These are phyloP conservation scores for Trypanosoma scelopori DNA, from an alignment of 208 protist genomes.

Conservation along the genomic window DNA sequence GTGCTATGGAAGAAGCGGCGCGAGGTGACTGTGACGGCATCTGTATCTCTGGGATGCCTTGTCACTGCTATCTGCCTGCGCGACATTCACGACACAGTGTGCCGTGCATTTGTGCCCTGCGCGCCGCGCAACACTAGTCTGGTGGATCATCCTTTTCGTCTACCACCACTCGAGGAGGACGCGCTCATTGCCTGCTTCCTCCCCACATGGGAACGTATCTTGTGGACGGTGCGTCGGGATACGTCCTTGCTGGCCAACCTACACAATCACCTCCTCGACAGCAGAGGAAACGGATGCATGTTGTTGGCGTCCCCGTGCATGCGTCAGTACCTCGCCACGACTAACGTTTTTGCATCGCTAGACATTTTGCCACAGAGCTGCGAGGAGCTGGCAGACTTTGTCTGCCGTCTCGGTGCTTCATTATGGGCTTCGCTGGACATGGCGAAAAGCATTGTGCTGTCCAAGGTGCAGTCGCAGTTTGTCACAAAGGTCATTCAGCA, in stretches of 20 bases:
- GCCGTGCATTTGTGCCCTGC: conserved; percentile 36
- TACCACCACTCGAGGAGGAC: conserved; percentile 62
- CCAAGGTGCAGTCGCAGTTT: conserved; percentile 21
- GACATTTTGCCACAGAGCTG: background rate
- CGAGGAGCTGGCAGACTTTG: conserved; percentile 63
- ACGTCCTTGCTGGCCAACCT: conserved; percentile 31
- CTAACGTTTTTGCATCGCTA: conserved; percentile 36
- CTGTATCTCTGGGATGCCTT: conserved; percentile 36
- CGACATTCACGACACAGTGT: conserved; percentile 24
- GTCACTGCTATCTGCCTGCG: conserved; percentile 32
- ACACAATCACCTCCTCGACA: conserved; percentile 31
- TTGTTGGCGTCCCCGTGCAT: no score
- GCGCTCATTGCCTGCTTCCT: conserved; percentile 40
- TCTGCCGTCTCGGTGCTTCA: conserved; percentile 56
- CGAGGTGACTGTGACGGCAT: conserved; percentile 42
- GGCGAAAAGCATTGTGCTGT: conserved; percentile 28
- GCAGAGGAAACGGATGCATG: no score
- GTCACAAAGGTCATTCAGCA: conserved; percentile 20
- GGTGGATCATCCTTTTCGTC: conserved; percentile 38
- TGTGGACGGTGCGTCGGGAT: conserved; percentile 35
- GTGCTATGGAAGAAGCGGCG: conserved; percentile 41
- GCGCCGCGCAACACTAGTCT: conserved; percentile 35
- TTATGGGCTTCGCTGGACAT: conserved; percentile 34
- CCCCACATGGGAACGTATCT: conserved; percentile 45
- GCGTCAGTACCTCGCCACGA: background rate